phyloP scores from a whole-genome alignment of 2,329 filamentous ascomycete genomes.

The Clarireedia sp. region DNA sequence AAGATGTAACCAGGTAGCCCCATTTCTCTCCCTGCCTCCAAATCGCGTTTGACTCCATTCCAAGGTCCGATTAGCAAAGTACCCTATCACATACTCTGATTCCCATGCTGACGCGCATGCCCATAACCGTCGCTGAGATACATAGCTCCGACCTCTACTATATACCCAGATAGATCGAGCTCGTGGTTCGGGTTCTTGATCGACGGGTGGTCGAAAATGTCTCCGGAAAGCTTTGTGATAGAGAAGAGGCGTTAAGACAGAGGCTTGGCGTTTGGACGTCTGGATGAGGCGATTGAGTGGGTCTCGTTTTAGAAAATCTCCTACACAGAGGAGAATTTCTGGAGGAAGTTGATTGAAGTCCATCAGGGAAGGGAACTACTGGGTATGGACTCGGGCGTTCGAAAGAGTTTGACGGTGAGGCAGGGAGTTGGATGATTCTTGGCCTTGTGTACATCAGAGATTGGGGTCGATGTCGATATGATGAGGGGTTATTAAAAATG shows the following conservation, averaged over 20 bases:
- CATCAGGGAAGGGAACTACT: neutral
- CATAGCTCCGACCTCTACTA: conserved; percentile 6
- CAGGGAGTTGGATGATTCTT: neutral
- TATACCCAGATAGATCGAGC: conserved; percentile 6
- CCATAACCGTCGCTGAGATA: conserved; percentile 6
- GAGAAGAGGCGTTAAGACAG: neutral
- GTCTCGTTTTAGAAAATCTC: neutral
- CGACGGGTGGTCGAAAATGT: neutral
- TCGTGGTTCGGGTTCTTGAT: conserved; percentile 3
- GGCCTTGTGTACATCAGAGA: no score
- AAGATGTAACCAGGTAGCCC: conserved; percentile 9
- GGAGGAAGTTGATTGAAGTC: conserved; percentile 4
- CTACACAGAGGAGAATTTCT: conserved; percentile 5
- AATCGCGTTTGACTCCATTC: conserved; percentile 4
- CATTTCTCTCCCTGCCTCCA: conserved; percentile 8
- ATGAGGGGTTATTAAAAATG: no score
- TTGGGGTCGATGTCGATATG: no score
- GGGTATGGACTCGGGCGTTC: neutral
- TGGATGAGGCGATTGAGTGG: conserved; percentile 2
- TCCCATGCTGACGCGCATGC: neutral
- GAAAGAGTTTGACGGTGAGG: neutral
- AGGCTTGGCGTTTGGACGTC: conserved; percentile 4
- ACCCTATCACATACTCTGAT: conserved; percentile 3
- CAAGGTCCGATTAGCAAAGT: conserved; percentile 1
- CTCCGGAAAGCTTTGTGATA: conserved; percentile 8